A percentile compares a stretch with the other conserved stretches of the same genome.
phyloP scores from a whole-genome alignment of 2,329 filamentous ascomycete genomes.

The Alternaria sp. region DNA sequence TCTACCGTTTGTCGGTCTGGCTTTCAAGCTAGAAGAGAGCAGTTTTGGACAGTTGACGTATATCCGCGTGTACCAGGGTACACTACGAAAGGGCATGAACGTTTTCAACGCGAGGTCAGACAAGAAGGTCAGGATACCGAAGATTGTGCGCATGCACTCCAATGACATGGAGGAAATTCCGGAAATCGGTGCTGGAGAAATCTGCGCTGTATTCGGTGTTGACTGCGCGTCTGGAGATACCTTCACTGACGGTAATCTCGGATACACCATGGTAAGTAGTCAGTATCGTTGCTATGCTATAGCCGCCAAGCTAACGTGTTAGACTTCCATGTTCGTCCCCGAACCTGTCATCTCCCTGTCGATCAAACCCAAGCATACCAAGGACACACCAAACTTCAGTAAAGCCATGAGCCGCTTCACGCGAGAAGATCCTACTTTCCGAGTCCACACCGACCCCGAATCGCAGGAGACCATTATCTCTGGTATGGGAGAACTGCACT shows the following conservation, averaged over 20 bases:
- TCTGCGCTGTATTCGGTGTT: constrained; percentile 97
- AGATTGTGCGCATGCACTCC: constrained; percentile 99
- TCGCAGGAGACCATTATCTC: constrained; percentile 97
- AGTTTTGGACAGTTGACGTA: constrained; percentile 99
- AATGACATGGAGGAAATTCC: constrained; percentile 98
- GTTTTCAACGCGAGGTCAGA: constrained; percentile 93
- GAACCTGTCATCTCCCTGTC: constrained; percentile 98
- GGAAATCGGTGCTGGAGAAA: constrained; percentile 94
- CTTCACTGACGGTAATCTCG: constrained; percentile 91
- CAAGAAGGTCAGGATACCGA: constrained; percentile 95
- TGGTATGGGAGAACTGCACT: constrained; percentile 96
- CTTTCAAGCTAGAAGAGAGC: constrained; percentile 99
- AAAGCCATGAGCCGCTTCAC: constrained; percentile 99
- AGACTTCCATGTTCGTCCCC: constrained; percentile 93
- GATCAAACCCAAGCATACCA: constrained; percentile 93
- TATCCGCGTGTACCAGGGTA: constrained; percentile 96
- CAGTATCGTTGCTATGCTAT: background rate
- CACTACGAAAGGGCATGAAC: constrained; percentile 84
- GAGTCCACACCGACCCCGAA: constrained; percentile 89
- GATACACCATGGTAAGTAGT: constrained; percentile 79
- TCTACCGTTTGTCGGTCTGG: constrained; percentile 90
- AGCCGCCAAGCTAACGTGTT: constrained; percentile 25
- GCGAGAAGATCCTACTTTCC: constrained; percentile 96
- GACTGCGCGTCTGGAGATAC: constrained; percentile 98
- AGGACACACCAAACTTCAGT: constrained; percentile 91